phyloP scores from a whole-genome alignment of 495 filamentous ascomycete genomes.

The Hypomontagnella submonticulosa region DNA sequence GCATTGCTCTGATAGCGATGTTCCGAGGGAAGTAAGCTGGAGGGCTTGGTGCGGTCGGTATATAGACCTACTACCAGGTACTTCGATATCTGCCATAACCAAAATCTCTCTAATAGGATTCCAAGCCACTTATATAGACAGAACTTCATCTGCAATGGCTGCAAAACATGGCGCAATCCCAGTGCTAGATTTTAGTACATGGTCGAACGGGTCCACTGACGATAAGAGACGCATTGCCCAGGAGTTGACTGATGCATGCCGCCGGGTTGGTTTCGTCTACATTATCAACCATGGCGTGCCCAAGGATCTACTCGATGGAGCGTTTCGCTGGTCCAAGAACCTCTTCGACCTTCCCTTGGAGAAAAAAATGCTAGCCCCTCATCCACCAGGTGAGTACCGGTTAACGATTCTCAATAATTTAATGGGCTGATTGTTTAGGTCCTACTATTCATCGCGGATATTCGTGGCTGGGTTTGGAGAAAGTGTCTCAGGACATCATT shows the following conservation, averaged over 20 bases:
- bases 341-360: slow-evolving; percentile 50
- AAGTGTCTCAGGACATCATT: slow-evolving; percentile 69
- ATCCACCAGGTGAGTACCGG: slow-evolving; percentile 65
- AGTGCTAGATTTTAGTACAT: slow-evolving; percentile 64
- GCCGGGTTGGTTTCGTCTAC: slow-evolving; percentile 68
- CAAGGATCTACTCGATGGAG: slow-evolving; percentile 59
- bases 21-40: too few relatives aligned
- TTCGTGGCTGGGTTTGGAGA: slow-evolving; percentile 72
- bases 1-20: slow-evolving; percentile 16
- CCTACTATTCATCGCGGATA: slow-evolving; percentile 68
- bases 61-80: neutral
- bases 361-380: slow-evolving; percentile 65
- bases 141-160: slow-evolving; percentile 1
- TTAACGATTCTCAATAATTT: neutral
- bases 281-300: slow-evolving; percentile 66
- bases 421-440: slow-evolving; percentile 22
- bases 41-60: too few relatives aligned
- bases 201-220: slow-evolving; percentile 39
- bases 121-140: too few relatives aligned
- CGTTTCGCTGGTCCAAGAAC: slow-evolving; percentile 63
- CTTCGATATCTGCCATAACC: too few relatives aligned
- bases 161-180: slow-evolving; percentile 53
- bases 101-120: too few relatives aligned
- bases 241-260: slow-evolving; percentile 64
- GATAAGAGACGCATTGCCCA: slow-evolving; percentile 57